Evolutionary conservation across 306 rosid genomes (phyloP).

Genomic region (Senna siamea): DNA sequence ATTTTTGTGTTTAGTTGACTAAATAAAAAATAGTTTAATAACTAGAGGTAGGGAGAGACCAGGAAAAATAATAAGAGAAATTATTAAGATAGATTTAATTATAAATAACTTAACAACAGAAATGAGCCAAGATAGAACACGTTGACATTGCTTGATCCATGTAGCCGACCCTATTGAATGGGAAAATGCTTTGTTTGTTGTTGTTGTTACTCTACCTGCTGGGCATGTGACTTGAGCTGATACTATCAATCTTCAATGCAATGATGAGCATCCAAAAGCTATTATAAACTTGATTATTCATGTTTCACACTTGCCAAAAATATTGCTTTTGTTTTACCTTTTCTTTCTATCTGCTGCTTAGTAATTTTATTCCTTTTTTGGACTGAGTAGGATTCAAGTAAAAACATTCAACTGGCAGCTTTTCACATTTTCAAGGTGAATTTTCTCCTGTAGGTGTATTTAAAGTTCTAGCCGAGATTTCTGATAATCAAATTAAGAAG

Average conservation of each 20-base stretch:
- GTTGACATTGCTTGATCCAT: no score
- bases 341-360: conserved; percentile 39
- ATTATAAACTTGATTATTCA: background rate
- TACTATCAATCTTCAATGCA: conserved; percentile 4
- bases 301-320: background rate
- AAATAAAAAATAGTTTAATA: no score
- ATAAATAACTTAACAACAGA: no score
- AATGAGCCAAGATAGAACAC: no score
- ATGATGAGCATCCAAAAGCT: conserved; percentile 13
- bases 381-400: conserved; percentile 88
- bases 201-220: conserved; percentile 11
- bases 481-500: background rate
- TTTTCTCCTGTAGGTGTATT: conserved; percentile 15
- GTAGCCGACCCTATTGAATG: no score
- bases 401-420: conserved; percentile 87
- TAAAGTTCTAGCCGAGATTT: conserved; percentile 2
- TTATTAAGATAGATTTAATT: no score
- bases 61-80: no score
- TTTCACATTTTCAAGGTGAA: conserved; percentile 98
- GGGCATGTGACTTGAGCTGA: conserved; percentile 14
- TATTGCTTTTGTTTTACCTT: conserved; percentile 30
- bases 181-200: no score
- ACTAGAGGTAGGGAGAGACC: no score
- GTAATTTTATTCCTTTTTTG: conserved; percentile 16
- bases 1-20: background rate